Evolutionary conservation across 768 basidiomycete genomes (phyloP), one percentile per base, ranked within the genome.

Genomic region (Thelephora ganbajun): DNA sequence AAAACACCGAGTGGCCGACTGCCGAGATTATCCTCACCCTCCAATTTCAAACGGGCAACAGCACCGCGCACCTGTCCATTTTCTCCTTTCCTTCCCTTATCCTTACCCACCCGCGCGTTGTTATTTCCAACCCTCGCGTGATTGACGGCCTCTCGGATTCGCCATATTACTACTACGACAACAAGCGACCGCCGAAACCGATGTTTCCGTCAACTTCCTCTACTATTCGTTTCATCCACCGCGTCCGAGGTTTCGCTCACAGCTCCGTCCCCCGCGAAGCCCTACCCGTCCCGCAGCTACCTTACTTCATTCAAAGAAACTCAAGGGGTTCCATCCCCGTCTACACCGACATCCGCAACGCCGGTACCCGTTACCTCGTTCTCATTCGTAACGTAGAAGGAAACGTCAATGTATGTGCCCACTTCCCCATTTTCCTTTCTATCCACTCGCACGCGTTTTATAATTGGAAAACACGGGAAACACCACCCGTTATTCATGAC

Each of bases 321-420:
- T 61, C 73, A 43, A 70, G 70, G 44, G 80, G 82, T 30, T 72
- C 73, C 43, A 69, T 88, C 26, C 84, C 85, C 39, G 81, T 89
- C 20, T 86, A 86, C 61, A 74, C 80, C 23, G 81, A 87, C 59
- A 59, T 83, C 41, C 77, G 80, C 52, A 84, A 81, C 59, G 75
- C 64, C 26, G 74, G 80, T 50, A 73, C 77, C 3, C 73, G 76
- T 48, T 65, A 76, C 51, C 65, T 74, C 33, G 62, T 81, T 39
- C 68, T 73, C 41, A 69, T 89, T 49, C 73, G 79, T 46, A 82
- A 86, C 61, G 67, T 89, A 7, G 70, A 85, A 49, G 86, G 85
- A 16, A 69, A 75, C 51, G 56, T 66, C 50, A 62, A 69, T 48
- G 85, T 83, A 57, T 52, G 73, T 67, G n/a, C n/a, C n/a, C n/a